Evolutionary conservation across 2,329 filamentous ascomycete genomes (phyloP).

Genomic region (Cercospora beticola): DNA sequence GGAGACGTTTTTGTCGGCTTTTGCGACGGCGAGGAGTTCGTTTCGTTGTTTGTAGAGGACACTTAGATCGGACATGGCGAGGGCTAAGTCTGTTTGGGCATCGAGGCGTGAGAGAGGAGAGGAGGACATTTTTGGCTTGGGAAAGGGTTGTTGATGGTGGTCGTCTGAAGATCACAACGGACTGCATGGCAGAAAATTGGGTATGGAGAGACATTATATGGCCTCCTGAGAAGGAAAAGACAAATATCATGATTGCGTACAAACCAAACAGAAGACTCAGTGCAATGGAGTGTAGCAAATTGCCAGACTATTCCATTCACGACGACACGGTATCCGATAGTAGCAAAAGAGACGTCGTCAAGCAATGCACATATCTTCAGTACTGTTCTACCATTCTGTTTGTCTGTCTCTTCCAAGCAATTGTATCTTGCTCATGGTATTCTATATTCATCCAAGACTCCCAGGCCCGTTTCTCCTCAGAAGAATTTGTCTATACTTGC

Average conservation of each 20-base stretch:
- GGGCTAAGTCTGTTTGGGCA: neutral
- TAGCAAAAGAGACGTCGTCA: neutral
- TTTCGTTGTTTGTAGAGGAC: neutral
- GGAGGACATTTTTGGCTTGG: neutral
- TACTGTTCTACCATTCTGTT: neutral
- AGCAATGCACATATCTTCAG: neutral
- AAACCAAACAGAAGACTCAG: neutral
- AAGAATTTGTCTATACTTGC: neutral
- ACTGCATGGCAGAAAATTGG: too few relatives aligned
- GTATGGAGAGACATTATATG: too few relatives aligned
- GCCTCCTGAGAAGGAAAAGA: neutral
- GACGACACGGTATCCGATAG: neutral
- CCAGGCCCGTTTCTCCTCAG: neutral
- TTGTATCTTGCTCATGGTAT: neutral
- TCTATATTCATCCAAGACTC: neutral
- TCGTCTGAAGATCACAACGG: too few relatives aligned
- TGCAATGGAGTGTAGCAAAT: neutral
- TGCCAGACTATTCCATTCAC: neutral
- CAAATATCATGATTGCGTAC: neutral
- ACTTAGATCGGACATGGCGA: neutral
- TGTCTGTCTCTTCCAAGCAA: neutral
- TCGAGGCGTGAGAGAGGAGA: neutral
- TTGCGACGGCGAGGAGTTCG: neutral
- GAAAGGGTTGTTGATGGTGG: neutral
- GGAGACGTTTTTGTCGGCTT: neutral